Percentiles rank a stretch among this genome's conserved stretches.
phyloP scores from a whole-genome alignment of 257 asterid genomes.

The Ajuga chamaepitys region DNA sequence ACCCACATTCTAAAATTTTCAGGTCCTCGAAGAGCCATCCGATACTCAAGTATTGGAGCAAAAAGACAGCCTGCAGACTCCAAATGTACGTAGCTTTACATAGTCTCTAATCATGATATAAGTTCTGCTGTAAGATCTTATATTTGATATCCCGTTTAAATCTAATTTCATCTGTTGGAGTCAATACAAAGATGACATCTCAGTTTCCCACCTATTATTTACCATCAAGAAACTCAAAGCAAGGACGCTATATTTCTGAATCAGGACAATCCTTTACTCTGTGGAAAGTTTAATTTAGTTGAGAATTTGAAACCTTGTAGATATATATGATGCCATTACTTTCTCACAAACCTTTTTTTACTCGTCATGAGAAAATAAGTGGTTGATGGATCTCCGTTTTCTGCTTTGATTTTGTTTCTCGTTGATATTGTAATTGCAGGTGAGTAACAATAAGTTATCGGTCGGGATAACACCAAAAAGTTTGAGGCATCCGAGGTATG shows the following conservation, averaged over 20 bases:
- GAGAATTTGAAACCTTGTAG: background rate
- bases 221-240: background rate
- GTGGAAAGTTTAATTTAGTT: background rate
- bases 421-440: conserved; percentile 36
- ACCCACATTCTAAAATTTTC: conserved; percentile 10
- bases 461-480: conserved; percentile 80
- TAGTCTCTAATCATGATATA: background rate
- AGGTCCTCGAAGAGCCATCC: conserved; percentile 68
- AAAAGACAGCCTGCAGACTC: conserved; percentile 70
- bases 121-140: background rate
- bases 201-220: background rate
- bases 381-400: background rate
- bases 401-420: background rate
- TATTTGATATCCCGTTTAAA: background rate
- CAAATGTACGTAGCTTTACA: conserved; percentile 46
- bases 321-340: background rate
- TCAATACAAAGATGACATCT: background rate
- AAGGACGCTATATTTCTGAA: background rate
- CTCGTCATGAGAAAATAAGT: background rate
- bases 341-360: background rate
- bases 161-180: background rate
- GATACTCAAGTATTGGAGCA: conserved; percentile 39
- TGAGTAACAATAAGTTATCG: conserved; percentile 46
- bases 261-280: background rate
- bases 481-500: conserved; percentile 63